phyloP scores from a whole-genome alignment of 83 land plant species.

The Thuja plicata region DNA sequence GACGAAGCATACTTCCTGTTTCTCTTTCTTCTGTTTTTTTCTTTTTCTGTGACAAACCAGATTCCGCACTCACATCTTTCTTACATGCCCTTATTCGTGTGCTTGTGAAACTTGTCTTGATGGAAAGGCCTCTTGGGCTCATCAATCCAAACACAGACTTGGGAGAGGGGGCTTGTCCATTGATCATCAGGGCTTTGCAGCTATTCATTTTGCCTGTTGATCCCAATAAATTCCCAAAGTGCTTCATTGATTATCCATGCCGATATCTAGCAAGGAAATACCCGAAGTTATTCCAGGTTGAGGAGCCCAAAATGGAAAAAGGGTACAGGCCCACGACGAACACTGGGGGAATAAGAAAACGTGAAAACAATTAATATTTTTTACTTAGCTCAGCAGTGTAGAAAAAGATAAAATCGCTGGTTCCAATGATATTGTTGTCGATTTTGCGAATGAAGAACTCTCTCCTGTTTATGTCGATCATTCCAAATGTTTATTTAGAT shows the following conservation, averaged over 20 bases:
- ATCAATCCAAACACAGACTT: neutral
- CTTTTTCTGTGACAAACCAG: slow-evolving; percentile 15
- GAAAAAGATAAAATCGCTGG: no score
- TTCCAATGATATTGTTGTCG: no score
- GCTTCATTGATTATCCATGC: neutral
- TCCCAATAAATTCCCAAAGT: neutral
- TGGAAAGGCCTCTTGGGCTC: neutral
- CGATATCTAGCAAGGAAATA: no score
- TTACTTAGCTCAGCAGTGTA: no score
- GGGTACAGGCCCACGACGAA: no score
- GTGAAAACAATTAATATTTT: no score
- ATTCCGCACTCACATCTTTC: slow-evolving; percentile 6
- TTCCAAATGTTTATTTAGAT: no score
- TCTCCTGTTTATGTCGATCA: no score
- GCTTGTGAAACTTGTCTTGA: neutral
- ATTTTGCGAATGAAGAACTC: no score
- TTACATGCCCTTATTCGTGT: slow-evolving; percentile 13
- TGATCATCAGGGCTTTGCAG: neutral
- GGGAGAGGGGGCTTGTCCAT: neutral
- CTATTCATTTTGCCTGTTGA: slow-evolving; percentile 6
- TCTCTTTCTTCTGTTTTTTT: slow-evolving; percentile 31
- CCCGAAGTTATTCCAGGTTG: no score
- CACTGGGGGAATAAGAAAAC: no score
- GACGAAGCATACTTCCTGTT: slow-evolving; percentile 25
- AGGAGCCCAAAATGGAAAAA: no score